phyloP scores from a whole-genome alignment of 73 alveolate genomes.

The Paramecium bursaria region DNA sequence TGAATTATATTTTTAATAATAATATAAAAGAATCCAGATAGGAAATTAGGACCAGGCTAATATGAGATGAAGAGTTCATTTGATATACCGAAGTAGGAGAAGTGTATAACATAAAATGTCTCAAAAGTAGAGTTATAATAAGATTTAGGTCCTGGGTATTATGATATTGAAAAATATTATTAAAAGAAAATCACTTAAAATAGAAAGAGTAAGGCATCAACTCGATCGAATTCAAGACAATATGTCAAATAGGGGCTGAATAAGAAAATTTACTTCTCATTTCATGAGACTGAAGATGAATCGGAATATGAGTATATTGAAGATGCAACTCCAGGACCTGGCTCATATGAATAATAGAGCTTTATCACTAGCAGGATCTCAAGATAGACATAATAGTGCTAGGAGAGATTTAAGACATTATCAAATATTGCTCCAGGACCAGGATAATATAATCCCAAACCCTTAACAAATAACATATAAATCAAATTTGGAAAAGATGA shows the following conservation, averaged over 20 bases:
- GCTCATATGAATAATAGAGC: constrained; percentile 25
- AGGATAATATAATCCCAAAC: constrained; percentile 13
- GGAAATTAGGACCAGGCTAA: constrained; percentile 49
- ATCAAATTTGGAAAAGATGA: constrained; percentile 13
- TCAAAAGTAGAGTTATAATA: too few relatives aligned
- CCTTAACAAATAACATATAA: neutral
- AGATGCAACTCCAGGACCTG: constrained; percentile 56
- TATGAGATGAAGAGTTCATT: neutral
- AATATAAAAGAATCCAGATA: constrained; percentile 23
- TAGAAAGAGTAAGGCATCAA: neutral
- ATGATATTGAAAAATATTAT: constrained; percentile 47
- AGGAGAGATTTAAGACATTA: too few relatives aligned
- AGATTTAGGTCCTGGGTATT: constrained; percentile 50
- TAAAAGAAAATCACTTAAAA: neutral
- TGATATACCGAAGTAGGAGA: neutral
- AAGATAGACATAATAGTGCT: too few relatives aligned
- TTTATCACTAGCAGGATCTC: neutral
- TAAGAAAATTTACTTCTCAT: constrained; percentile 22
- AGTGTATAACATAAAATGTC: too few relatives aligned
- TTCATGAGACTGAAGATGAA: neutral
- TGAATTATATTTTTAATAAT: neutral
- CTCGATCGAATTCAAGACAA: neutral
- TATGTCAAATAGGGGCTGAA: constrained; percentile 38
- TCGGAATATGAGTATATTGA: constrained; percentile 34
- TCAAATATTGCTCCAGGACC: too few relatives aligned